Conservation (phyloP, 2,329 filamentous ascomycete species). For the Aspergillus sp. region DNA sequence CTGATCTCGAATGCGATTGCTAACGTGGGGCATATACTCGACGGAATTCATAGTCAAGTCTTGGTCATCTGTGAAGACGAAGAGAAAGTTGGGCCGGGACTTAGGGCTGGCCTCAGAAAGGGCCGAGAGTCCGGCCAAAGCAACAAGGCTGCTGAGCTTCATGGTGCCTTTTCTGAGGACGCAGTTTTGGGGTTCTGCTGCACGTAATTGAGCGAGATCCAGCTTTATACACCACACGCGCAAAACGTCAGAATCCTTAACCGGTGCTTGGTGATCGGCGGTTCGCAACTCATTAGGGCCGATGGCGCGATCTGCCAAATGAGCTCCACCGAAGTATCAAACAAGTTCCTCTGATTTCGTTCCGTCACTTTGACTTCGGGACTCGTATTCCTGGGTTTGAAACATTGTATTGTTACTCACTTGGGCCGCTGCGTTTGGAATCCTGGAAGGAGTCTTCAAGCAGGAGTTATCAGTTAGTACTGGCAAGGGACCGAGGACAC, state of each 20-base stretch:
- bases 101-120: background rate
- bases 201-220: background rate
- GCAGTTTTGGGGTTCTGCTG: background rate
- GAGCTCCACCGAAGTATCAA: background rate
- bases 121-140: background rate
- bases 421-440: too few relatives aligned
- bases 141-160: conserved; percentile 3
- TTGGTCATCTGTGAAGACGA: conserved; percentile 69
- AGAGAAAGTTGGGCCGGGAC: conserved; percentile 58
- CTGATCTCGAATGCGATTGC: conserved; percentile 35
- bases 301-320: conserved; percentile 5
- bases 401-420: too few relatives aligned
- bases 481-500: too few relatives aligned
- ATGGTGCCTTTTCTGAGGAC: background rate
- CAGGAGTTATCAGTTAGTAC: too few relatives aligned
- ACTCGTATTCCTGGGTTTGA: too few relatives aligned
- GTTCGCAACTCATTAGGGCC: background rate
- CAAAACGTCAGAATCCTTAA: background rate
- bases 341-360: too few relatives aligned
- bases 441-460: too few relatives aligned
- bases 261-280: background rate
- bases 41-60: conserved; percentile 44
- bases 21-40: conserved; percentile 53
- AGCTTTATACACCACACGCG: background rate
- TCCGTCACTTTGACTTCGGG: too few relatives aligned